Evolutionary conservation across 208 protist species (phyloP), one percentile per base, ranked within the genome.

Genomic region (Porcisia deanei): DNA sequence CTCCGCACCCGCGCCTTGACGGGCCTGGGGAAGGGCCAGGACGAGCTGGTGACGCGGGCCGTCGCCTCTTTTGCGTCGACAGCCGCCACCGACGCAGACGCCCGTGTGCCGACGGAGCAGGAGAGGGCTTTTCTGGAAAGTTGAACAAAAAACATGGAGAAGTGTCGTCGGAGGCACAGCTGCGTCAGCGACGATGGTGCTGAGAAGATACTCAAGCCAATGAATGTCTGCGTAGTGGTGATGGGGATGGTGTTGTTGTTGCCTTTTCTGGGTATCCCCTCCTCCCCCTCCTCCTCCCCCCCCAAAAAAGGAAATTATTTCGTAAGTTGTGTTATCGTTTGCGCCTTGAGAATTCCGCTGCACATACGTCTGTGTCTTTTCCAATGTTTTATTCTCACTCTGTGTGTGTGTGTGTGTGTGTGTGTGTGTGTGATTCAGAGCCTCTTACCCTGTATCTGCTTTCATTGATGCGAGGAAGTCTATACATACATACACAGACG

Each of bases 51-150:
- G 65, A 43, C 73, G 58, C 71, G 54, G 18, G n/a, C 74, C 47
- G 63, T 73, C 30, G 43, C 57, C 3, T 74, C 71, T 30, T 69
- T 82, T 22, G 67, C 58, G 7, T 43, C 73, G 18, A 49, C 78
- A 20, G 57, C 4, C 9, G 47, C 78, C 47, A 8, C 64, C 18
- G 67, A 70, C 16, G 6, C 68, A 30, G 73, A 82, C 7, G 78
- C 78, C 14, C 65, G 72, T 16, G 52, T 77, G 12, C 78, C 72
- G 58, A 77, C 78, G 4, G 78, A 74, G 58, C 52, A 67, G 57
- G 78, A 82, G 60, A 82, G 59, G 72, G 49, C 66, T 2, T 74
- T 82, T 43, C 64, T 82, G 71, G 67, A n/a, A 16, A 76, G 77
- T 59, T 72, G 68, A 72, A 9, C 22, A 25, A 47, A 25, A 30